phyloP scores from a whole-genome alignment of 2,329 filamentous ascomycete species.

The Daldinia sp. region DNA sequence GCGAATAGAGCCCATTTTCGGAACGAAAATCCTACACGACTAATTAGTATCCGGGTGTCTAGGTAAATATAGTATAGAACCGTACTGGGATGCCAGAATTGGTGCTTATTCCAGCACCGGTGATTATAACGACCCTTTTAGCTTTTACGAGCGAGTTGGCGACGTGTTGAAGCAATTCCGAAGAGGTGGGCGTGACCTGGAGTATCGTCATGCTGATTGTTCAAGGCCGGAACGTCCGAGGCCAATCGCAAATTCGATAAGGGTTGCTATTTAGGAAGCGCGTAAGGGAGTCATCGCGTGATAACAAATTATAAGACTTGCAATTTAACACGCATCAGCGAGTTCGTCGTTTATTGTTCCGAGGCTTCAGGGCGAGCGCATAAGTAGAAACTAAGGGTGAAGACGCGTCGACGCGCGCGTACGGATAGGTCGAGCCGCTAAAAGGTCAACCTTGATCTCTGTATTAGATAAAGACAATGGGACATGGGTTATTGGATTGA shows the following conservation, averaged over 20 bases:
- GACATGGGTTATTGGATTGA: background rate
- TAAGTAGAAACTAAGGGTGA: conserved; percentile 14
- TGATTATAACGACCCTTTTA: conserved; percentile 74
- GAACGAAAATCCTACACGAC: conserved; percentile 71
- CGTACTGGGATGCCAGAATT: conserved; percentile 78
- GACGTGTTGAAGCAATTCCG: conserved; percentile 67
- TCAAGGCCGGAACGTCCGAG: background rate
- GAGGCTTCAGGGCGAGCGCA: background rate
- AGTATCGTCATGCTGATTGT: conserved; percentile 63
- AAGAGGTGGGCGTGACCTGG: conserved; percentile 61
- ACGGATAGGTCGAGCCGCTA: background rate
- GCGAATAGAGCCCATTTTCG: conserved; percentile 74
- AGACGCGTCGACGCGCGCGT: conserved; percentile 35
- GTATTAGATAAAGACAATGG: background rate
- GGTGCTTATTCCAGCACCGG: conserved; percentile 77
- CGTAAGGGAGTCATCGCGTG: conserved; percentile 23
- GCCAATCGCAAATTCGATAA: background rate
- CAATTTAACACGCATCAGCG: background rate
- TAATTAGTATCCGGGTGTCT: conserved; percentile 32
- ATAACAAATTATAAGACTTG: background rate
- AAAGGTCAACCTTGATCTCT: background rate
- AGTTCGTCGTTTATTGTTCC: background rate
- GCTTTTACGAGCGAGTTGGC: conserved; percentile 71
- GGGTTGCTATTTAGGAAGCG: conserved; percentile 6
- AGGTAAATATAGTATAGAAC: conserved; percentile 4